phyloP scores from a whole-genome alignment of 257 asterid genomes.

The Nicotiana attenuata region DNA sequence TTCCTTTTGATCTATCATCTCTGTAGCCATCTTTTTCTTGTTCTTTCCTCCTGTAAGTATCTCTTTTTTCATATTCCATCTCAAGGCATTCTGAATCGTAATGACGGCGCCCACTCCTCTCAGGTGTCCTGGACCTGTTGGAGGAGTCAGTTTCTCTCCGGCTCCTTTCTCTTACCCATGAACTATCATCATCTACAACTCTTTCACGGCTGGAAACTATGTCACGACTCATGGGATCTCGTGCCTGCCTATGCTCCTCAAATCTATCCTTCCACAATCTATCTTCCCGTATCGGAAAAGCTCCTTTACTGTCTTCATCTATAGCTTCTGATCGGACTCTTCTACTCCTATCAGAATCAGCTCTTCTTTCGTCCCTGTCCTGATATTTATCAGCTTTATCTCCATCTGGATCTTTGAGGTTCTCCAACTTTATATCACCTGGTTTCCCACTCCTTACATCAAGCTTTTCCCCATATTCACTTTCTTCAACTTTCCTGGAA shows the following conservation, averaged over 20 bases:
- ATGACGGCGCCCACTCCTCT: slow-evolving; percentile 57
- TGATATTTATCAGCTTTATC: slow-evolving; percentile 38
- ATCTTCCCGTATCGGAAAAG: slow-evolving; percentile 30
- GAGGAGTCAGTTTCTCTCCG: slow-evolving; percentile 54
- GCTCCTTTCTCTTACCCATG: slow-evolving; percentile 49
- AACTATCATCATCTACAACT: slow-evolving; percentile 52
- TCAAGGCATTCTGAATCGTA: slow-evolving; percentile 51
- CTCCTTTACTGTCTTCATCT: slow-evolving; percentile 51
- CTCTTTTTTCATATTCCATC: slow-evolving; percentile 54
- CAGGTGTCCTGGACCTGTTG: slow-evolving; percentile 53
- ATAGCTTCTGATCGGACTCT: slow-evolving; percentile 48
- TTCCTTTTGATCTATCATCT: slow-evolving; percentile 74
- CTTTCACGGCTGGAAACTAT: slow-evolving; percentile 37
- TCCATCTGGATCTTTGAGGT: slow-evolving; percentile 38
- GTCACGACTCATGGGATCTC: slow-evolving; percentile 33
- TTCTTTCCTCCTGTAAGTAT: slow-evolving; percentile 60
- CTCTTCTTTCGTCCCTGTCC: slow-evolving; percentile 57
- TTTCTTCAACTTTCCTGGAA: too few species aligned
- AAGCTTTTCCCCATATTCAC: too few species aligned
- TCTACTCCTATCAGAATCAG: slow-evolving; percentile 53
- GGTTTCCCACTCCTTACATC: too few species aligned
- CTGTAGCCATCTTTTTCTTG: slow-evolving; percentile 58
- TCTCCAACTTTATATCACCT: slow-evolving; percentile 19
- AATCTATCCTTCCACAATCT: slow-evolving; percentile 38
- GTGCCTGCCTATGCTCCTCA: slow-evolving; percentile 45